These are phyloP conservation scores for Flagelloscypha sp. DNA, from an alignment of 768 basidiomycete genomes.

Conservation along the genomic window DNA sequence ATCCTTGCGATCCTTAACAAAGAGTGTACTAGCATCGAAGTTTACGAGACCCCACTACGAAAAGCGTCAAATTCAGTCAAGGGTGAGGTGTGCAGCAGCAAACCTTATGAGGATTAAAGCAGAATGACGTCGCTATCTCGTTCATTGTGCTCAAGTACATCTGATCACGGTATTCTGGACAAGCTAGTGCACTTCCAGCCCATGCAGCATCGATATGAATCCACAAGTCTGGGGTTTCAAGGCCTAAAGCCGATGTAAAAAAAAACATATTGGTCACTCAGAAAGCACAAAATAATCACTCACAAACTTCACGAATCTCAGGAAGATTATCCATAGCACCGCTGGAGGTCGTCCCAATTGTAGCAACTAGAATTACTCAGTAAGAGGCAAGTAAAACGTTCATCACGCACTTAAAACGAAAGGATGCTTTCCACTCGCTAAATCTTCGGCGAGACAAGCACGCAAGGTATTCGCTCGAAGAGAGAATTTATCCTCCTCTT, in stretches of 20 bases:
- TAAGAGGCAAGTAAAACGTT: too few relatives aligned
- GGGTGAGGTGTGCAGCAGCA: neutral
- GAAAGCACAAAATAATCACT: slow-evolving; percentile 10
- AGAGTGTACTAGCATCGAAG: slow-evolving; percentile 74
- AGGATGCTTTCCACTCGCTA: slow-evolving; percentile 50
- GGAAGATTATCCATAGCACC: slow-evolving; percentile 76
- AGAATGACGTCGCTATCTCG: slow-evolving; percentile 67
- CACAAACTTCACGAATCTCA: slow-evolving; percentile 71
- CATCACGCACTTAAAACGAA: slow-evolving; percentile 66
- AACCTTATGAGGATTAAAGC: slow-evolving; percentile 90
- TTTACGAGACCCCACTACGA: slow-evolving; percentile 81
- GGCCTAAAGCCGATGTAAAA: slow-evolving; percentile 39
- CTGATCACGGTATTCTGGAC: slow-evolving; percentile 64
- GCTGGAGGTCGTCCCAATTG: slow-evolving; percentile 87
- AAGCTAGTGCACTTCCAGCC: slow-evolving; percentile 78
- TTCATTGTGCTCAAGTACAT: slow-evolving; percentile 70
- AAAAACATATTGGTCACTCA: too few relatives aligned
- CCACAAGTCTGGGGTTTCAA: slow-evolving; percentile 60
- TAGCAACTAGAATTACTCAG: slow-evolving; percentile 66
- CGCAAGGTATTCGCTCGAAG: slow-evolving; percentile 58
- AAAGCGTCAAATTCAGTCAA: neutral
- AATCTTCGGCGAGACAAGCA: slow-evolving; percentile 58
- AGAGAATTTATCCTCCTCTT: slow-evolving; percentile 51
- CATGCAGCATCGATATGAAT: slow-evolving; percentile 88
- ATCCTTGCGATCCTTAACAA: slow-evolving; percentile 67